Evolutionary conservation across 2,329 filamentous ascomycete genomes (phyloP), one percentile per base, ranked within the genome.

Genomic region (Rhynchosporium graminicola): DNA sequence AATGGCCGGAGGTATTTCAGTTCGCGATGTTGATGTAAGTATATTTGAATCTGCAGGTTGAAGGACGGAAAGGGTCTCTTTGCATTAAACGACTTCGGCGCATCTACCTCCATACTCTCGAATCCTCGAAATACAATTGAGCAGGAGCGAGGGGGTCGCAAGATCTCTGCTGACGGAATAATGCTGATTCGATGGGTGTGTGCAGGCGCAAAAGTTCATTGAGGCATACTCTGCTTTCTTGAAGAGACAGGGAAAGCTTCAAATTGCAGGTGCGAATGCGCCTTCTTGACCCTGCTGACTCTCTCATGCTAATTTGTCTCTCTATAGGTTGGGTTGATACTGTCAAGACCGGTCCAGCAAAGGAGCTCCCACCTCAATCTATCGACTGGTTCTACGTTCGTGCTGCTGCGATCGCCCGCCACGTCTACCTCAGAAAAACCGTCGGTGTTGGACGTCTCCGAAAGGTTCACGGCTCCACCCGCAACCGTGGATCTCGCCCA

Each of bases 361-460:
- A 97, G 83, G 95, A 99, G 86, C 90, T 99, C 74, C 94, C 94
- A 77, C 95, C 94, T 77, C 93, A 98, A 87, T 90, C 93, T 80
- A 91, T 93, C 78, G 95, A 99, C 87, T 99, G 95, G 95, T 96
- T 87, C 85, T 91, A 88, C 81, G 80, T 87, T 79, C 93, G 95
- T 78, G 93, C 94, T 76, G 95, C 95, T 75, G 88, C 94, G 72
- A 89, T 99, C 78, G 95, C 95, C 77, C 92, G 93, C 78, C 94
- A 98, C 86, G 89, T 99, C 85, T 99, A 99, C 87, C 86, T 99
- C 80, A 91, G 95, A 84, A 99, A 99, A 87, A 97, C 93, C 69
- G 93, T 99, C 78, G 95, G 95, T 86, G 92, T 99, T 74, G 95
- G 95, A 82, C 92, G 95, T 78, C 88, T 99, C 75, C 90, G 94